A percentile compares a stretch with the other conserved stretches of the same genome.
Conservation (phyloP, 1,139 yeast species). For the Wickerhamomyces sp. region DNA sequence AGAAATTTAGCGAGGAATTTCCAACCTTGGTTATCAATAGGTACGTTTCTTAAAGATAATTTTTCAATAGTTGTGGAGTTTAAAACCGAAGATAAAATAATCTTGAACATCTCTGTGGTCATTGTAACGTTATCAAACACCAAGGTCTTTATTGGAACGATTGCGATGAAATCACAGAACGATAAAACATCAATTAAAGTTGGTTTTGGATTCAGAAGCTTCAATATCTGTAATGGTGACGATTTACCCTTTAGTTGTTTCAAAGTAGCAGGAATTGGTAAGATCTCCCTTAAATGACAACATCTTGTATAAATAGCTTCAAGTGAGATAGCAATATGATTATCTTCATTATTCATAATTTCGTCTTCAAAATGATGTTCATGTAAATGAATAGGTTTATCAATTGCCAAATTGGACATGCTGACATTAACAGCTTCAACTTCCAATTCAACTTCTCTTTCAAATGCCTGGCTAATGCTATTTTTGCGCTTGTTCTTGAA, state of each 20-base stretch:
- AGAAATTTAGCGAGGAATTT: conserved; percentile 66
- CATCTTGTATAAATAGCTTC: conserved; percentile 84
- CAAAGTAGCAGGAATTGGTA: conserved; percentile 88
- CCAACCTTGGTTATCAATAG: conserved; percentile 73
- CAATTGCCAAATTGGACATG: conserved; percentile 35
- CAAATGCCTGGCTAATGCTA: conserved; percentile 1
- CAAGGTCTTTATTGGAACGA: conserved; percentile 74
- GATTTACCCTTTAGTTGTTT: conserved; percentile 76
- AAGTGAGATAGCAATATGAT: conserved; percentile 39
- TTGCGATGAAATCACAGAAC: conserved; percentile 80
- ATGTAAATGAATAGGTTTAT: conserved; percentile 65
- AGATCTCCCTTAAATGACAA: conserved; percentile 85
- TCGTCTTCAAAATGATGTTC: conserved; percentile 50
- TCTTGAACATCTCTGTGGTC: conserved; percentile 74
- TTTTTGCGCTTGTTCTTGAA: conserved; percentile 27
- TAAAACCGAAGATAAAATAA: conserved; percentile 58
- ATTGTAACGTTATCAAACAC: conserved; percentile 80
- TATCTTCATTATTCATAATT: conserved; percentile 13
- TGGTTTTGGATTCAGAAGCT: conserved; percentile 84
- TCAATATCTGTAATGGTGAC: conserved; percentile 70
- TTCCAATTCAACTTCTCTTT: conserved; percentile 22
- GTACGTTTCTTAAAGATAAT: conserved; percentile 72
- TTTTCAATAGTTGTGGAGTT: conserved; percentile 58
- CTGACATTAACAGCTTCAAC: conserved; percentile 22
- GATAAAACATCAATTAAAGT: conserved; percentile 85